These are phyloP conservation scores for Cornus suecica DNA, from an alignment of 148 eudicot genomes.

Conservation along the genomic window DNA sequence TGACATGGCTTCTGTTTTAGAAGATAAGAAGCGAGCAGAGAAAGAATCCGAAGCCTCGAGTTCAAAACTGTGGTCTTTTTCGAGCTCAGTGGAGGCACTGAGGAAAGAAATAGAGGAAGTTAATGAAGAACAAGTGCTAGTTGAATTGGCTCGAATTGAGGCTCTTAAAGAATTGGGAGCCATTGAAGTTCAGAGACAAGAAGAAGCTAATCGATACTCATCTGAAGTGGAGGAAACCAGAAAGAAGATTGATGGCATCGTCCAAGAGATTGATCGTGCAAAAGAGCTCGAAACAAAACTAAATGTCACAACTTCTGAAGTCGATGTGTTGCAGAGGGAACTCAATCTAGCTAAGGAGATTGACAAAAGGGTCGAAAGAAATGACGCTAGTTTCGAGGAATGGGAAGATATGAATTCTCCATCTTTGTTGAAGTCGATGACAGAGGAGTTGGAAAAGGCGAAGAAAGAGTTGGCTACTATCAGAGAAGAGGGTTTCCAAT, in stretches of 20 bases:
- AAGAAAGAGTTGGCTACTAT: constrained; percentile 50
- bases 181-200: constrained; percentile 57
- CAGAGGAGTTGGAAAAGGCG: constrained; percentile 53
- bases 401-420: constrained; percentile 19
- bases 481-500: constrained; percentile 47
- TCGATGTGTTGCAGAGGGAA: constrained; percentile 46
- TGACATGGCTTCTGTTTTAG: constrained; percentile 48
- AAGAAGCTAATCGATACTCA: constrained; percentile 32
- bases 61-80: constrained; percentile 29
- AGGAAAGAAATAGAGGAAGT: constrained; percentile 63
- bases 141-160: constrained; percentile 79
- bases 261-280: constrained; percentile 34
- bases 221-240: constrained; percentile 37
- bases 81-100: constrained; percentile 34
- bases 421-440: constrained; percentile 17
- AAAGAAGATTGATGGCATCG: constrained; percentile 37
- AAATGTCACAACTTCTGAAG: constrained; percentile 44
- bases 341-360: constrained; percentile 52
- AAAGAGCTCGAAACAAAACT: constrained; percentile 48
- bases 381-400: constrained; percentile 11
- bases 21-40: constrained; percentile 55
- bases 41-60: constrained; percentile 43
- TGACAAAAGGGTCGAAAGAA: constrained; percentile 25
- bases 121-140: constrained; percentile 77
- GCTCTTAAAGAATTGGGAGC: constrained; percentile 68